Base-by-base conservation (phyloP, 75 land plant genomes). In the Larix kaempferi region DNA sequence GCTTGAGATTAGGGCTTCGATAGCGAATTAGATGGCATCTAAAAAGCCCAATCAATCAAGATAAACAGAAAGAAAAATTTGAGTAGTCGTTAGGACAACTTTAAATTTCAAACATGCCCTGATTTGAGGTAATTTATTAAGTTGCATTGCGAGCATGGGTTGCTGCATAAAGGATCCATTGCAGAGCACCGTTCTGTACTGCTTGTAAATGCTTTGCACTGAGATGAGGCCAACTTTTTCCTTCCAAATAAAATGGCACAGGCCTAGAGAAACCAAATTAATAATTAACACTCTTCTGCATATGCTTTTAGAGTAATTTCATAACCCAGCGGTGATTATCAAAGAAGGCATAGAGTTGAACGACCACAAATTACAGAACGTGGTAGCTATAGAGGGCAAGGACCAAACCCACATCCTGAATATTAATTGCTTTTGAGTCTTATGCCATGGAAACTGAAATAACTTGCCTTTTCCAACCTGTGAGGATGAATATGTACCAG, bases 111-210 rank as follows among this genome's bases (percentile, higher is more conserved):
- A 55, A 93, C 61, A 37, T 41, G 57, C n/a, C 87, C 87, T 3
- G 78, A 71, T 79, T 86, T 87, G 25, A 93, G 92, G 27, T 79
- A n/a, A n/a, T 5, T 79, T 73, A 59, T 93, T 95, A 77, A 84
- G 83, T 86, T 95, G 95, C 41, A 94, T 88, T 6, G 92, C 96
- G 17, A 95, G 88, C 95, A 95, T 93, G 16, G 88, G 90, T 78
- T 93, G 93, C 88, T 93, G 96, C 55, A 62, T 22, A 73, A 84
- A 76, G 6, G 44, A 19, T 3, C 94, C 93, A 71, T 95, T 96
- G 35, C 93, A 95, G 6, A 95, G 76, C 27, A 93, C 76, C 76
- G 89, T 21, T 58, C 92, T 84, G 76, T 75, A 95, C 77, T 96
- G 79, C 49, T 93, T 92, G 59, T 73, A 75, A n/a, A 76, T 72